phyloP scores from a whole-genome alignment of 768 basidiomycete species.

The Suillus luteus region DNA sequence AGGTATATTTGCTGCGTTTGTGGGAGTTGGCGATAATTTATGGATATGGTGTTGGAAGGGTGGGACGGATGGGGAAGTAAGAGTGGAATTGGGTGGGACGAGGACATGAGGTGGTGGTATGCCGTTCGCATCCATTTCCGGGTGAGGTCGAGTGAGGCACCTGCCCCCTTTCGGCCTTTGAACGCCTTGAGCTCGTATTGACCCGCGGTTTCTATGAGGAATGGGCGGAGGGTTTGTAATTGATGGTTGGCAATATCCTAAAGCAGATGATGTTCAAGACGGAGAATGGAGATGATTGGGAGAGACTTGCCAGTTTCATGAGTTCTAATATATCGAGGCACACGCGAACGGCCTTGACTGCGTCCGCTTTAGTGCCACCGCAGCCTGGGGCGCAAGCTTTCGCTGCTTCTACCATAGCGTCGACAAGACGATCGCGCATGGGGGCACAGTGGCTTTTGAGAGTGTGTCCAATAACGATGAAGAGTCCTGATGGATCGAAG shows the following conservation, averaged over 20 bases:
- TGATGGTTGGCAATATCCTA: conserved; percentile 98
- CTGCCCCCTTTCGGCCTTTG: conserved; percentile 52
- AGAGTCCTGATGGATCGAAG: conserved; percentile 79
- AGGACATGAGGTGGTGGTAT: conserved; percentile 45
- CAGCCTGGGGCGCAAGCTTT: conserved; percentile 56
- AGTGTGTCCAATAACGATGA: conserved; percentile 75
- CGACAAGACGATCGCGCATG: conserved; percentile 84
- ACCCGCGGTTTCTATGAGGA: conserved; percentile 76
- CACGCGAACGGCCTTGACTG: conserved; percentile 73
- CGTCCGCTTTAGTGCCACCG: conserved; percentile 57
- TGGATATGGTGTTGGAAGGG: conserved; percentile 44
- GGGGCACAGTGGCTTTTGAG: conserved; percentile 93
- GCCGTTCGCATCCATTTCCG: conserved; percentile 66
- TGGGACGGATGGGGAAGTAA: conserved; percentile 45
- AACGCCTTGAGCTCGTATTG: conserved; percentile 81
- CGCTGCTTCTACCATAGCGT: conserved; percentile 78
- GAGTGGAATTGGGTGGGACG: conserved; percentile 25
- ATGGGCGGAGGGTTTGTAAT: conserved; percentile 89
- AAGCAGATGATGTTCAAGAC: conserved; percentile 21
- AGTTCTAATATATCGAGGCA: conserved; percentile 91
- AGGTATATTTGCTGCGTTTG: conserved; percentile 49
- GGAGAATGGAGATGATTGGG: conserved; percentile 17
- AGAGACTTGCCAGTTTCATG: conserved; percentile 84
- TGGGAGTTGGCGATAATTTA: conserved; percentile 48
- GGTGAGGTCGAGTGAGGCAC: conserved; percentile 53